Evolutionary conservation across 345 rosid species (phyloP).

Genomic region (Moringa oleifera): DNA sequence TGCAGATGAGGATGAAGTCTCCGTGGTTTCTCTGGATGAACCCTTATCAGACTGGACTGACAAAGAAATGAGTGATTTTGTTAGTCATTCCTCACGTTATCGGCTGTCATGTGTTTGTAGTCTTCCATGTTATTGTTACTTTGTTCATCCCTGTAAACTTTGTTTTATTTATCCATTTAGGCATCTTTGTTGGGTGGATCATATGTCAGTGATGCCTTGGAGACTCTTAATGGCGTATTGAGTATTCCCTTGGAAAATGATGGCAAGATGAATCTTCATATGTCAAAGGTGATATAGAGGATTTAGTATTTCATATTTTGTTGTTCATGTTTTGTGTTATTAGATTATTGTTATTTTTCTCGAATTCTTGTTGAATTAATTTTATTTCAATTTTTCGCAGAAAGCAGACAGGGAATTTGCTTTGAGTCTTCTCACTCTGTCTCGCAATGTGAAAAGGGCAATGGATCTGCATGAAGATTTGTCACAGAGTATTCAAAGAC

Average conservation of each 20-base stretch:
- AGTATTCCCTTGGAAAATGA: constrained; percentile 46
- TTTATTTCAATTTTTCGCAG: constrained; percentile 37
- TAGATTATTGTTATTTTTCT: not conserved
- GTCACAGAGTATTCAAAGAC: constrained; percentile 36
- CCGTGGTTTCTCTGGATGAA: constrained; percentile 54
- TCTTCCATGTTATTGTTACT: constrained; percentile 1
- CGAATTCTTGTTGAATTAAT: constrained; percentile 8
- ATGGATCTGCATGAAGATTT: constrained; percentile 51
- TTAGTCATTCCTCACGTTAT: constrained; percentile 35
- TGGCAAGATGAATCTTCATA: constrained; percentile 37
- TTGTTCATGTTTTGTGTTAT: not conserved
- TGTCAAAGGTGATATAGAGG: constrained; percentile 59
- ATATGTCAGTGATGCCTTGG: constrained; percentile 41
- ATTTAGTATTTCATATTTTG: not conserved
- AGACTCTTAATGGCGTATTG: constrained; percentile 51
- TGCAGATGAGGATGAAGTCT: constrained; percentile 67
- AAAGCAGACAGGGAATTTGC: constrained; percentile 62
- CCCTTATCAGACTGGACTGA: constrained; percentile 35
- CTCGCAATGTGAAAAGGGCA: constrained; percentile 51
- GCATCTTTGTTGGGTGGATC: constrained; percentile 90
- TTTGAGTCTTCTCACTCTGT: constrained; percentile 48
- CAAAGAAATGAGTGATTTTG: constrained; percentile 60
- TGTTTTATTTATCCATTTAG: constrained; percentile 28
- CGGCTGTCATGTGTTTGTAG: not conserved
- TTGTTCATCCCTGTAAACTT: not conserved